Base-by-base conservation (phyloP, 176 grass and related monocot genomes). In the Elaeis guineensis region DNA sequence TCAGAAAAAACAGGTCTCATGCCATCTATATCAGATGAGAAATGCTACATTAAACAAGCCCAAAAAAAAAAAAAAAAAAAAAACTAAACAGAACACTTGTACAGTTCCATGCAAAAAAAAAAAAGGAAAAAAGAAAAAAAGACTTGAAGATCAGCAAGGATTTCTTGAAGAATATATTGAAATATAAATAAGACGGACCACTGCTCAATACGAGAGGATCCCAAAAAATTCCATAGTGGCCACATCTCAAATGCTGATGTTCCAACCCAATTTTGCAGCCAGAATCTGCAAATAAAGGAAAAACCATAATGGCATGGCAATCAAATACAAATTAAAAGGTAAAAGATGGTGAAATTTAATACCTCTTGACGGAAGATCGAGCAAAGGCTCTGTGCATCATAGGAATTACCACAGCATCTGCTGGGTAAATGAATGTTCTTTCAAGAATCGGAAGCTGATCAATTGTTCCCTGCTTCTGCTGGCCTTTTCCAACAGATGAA, bases 381-480 rank as follows among this genome's bases (percentile, higher is more conserved):
- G 83, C 79, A 82, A 97, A 89, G 66, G 93, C 84, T 22, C 80
- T 79, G 78, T 97, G 93, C 72, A 89, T 74, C 81, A 97, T 83
- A 55, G 93, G 93, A 25, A 97, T 79, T 72, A 97, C 60, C 72
- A 97, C 79, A 68, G 87, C 78, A 69, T 97, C 93, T 19, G 84
- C 83, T 75, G 93, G 87, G 57, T 83, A 97, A 71, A 97, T 80
- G 75, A 92, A 97, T 74, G 93, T 97, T 59, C 81, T 97, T 82
- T 92, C 87, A 77, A 92, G 76, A 76, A 83, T 63, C 18, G 76
- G 83, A 85, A 82, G 25, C 48, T 70, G 64, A 85, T 85, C 75
- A 51, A 35, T 39, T 54, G 59, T 69, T 70, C 75, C 82, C 57
- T 82, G 56, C 72, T 79, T 85, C 67, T 39, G 61, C 29, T 55